Base-by-base conservation (phyloP, 495 filamentous ascomycete genomes). In the Trichodelitschia bisporula region DNA sequence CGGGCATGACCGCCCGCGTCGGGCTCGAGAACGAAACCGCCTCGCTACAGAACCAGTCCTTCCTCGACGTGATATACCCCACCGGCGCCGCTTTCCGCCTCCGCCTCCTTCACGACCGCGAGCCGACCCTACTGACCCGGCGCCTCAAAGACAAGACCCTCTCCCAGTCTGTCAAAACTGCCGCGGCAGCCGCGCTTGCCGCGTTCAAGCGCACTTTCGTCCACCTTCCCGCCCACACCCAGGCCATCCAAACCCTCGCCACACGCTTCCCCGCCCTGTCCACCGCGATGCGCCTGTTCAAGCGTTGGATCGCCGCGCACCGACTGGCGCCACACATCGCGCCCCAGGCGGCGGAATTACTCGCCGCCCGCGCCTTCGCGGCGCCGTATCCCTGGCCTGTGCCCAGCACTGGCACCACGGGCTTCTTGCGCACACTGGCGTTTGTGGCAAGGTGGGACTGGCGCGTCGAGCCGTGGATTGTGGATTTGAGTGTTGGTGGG, bases 391-490 rank as follows among this genome's bases (percentile, higher is more conserved):
- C 84, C 0, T 93, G 77, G 72, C 53, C 66, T 12, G 49, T 63
- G 1, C 86, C 86, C 2, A 74, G 72, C 0, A 79, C 68, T 43
- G 57, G 70, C n/a, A 72, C 64, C 55, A 71, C 70, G 12, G 86
- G 74, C 3, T 90, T 97, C 41, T 47, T 82, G 13, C 64, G 83
- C 24, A 75, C 79, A 3, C 54, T 97, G 5, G 42, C 66, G 4
- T 72, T 77, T 38, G 50, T 95, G 8, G 63, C 80, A 1, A 59
- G 64, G 15, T 97, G 86, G 82, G 80, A 95, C 41, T 97, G 86
- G 86, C 67, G 77, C 14, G 51, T 60, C 17, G 70, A 78, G 16
- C 76, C 86, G 0, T 58, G 91, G 17, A 61, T 92, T 20, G 54
- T 93, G 15, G 76, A 92, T 44, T 57, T 80, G 4, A 52, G 58